Evolutionary conservation across 345 rosid species (phyloP), one percentile per base, ranked within the genome.

Genomic region (Corchorus olitorius): DNA sequence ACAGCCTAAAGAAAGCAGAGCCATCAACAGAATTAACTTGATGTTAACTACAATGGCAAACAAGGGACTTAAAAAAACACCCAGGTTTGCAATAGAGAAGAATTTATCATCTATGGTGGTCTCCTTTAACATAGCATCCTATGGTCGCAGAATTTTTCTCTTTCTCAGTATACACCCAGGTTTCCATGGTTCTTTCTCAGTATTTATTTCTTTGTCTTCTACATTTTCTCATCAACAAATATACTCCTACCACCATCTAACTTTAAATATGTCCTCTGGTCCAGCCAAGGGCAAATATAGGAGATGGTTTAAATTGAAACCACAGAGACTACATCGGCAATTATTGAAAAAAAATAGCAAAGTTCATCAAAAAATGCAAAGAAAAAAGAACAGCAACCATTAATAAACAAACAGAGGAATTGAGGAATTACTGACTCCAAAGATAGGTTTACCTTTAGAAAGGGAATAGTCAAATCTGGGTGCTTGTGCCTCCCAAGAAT

Each of bases 401-500:
- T 14, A 49, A 50, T 50, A 8, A 50, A 50, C 45, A 50, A 33
- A 50, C 12, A 69, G 27, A 69, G 16, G 73, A 70, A 50, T n/a
- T 52, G 58, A 17, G 22, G 56, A 53, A 53, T 53, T 53, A 15
- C 56, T 53, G 8, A 70, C 15, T 1, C 20, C 33, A 53, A 53
- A 35, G 43, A 35, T 70, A 70, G 46, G 35, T 27, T n/a, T 70
- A 95, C 99, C 99, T 95, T 95, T 54, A 95, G 71, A 84, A 95
- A 93, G 72, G 97, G 89, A 78, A 87, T 64, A 75, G 94, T 95
- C 77, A 95, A 85, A 78, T 89, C 90, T 60, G 99, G 96, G 86
- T 93, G 98, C 64, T 88, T 94, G 83, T 92, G 91, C 85, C 98
- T 88, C 76, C 97, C 91, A 82, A 93, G 93, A 76, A 95, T 93